Evolutionary conservation across 345 rosid species (phyloP).

Genomic region (Aegle marmelos): DNA sequence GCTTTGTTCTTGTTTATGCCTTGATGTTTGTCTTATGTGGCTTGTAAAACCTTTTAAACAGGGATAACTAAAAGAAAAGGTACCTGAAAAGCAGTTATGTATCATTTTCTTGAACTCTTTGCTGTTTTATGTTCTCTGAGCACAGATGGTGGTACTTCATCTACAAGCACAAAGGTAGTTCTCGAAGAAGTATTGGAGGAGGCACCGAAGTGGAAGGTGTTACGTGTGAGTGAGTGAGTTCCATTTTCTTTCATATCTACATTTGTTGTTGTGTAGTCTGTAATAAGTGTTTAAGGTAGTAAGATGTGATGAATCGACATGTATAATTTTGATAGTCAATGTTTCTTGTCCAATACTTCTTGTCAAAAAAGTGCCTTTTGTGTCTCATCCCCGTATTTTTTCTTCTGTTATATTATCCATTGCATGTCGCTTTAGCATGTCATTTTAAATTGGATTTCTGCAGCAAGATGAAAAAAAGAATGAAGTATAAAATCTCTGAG

Average conservation of each 20-base stretch:
- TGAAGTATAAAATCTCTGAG: not conserved
- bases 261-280: not conserved
- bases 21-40: not conserved
- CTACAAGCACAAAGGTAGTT: constrained; percentile 36
- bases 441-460: not conserved
- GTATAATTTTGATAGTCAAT: not conserved
- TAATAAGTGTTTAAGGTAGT: not conserved
- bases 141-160: constrained; percentile 44
- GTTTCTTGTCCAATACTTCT: not conserved
- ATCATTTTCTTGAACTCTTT: constrained; percentile 2
- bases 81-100: not conserved
- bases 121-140: constrained; percentile 22
- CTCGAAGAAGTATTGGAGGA: constrained; percentile 80
- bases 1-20: not conserved
- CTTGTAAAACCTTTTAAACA: not conserved
- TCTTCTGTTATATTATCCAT: not conserved
- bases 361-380: not conserved
- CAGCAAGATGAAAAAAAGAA: not conserved
- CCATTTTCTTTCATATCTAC: constrained; percentile 35
- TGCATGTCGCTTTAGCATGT: not conserved
- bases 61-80: not conserved
- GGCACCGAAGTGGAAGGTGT: constrained; percentile 97
- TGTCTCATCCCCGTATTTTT: not conserved
- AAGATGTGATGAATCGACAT: not conserved
- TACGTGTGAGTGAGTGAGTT: constrained; percentile 96